Base-by-base conservation (phyloP, 257 asterid species). In the Mitragyna speciosa region DNA sequence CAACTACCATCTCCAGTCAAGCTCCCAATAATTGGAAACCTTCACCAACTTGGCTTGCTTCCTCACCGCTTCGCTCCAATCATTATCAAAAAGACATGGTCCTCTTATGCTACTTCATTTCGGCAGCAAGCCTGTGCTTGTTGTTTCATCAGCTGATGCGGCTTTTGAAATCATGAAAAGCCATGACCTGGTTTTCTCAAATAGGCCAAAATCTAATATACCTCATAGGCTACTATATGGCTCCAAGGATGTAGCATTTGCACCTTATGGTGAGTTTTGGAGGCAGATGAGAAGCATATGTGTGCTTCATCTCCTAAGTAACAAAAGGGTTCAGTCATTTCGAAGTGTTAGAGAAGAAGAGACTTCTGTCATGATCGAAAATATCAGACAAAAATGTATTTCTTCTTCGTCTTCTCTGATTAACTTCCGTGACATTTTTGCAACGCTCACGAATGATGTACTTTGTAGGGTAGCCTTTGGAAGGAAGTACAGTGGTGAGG, bases 251-350 rank as follows among this genome's bases (percentile, higher is more conserved):
- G 73, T 88, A 0, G 82, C 83, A 0, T 30, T 82, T 7, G 45
- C 85, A 3, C 89, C 90, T 0, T 84, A 90, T 43, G 87, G 90
- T 1, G 87, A 87, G 45, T 83, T 86, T 7, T 90, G 87, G 89
- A 85, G 88, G 75, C 79, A 84, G 36, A 52, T 80, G 19, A 76
- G 84, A 52, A 83, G 89, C 80, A 56, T 89, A 10, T 76, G 86
- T 19, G 86, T 36, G 4, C 41, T 89, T 64, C 75, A 36, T 2
- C 41, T 1, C 41, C 41, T 36, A 36, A 36, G 41, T 36, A 36
- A 36, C 41, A 36, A 36, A 36, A 36, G 41, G 4, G 41, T 36
- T 36, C 41, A 36, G 41, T 36, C 4, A 4, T 36, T 36, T 36
- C 65, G 79, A 1, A 12, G 17, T 17, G 73, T 85, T 0, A 76